Evolutionary conservation across 257 asterid genomes (phyloP), one percentile per base, ranked within the genome.

Genomic region (Gentiana macrophylla): DNA sequence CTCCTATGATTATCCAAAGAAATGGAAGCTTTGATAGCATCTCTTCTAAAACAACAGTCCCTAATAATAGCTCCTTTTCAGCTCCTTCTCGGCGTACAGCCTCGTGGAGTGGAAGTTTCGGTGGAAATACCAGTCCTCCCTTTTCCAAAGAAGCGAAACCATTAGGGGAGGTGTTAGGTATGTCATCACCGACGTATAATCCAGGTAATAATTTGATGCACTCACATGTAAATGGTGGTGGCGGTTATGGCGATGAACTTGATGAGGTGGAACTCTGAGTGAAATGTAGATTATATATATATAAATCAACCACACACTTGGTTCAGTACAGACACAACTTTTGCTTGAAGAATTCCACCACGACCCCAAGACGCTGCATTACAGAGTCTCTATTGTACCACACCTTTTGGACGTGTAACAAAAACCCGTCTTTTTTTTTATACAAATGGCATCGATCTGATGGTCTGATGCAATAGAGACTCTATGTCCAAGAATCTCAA

Each of bases 261-360:
- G 95, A 91, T 3, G 98, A 92, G 72, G 97, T 92, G 46, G 94
- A 92, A 62, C 84, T 92, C 52, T 92, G 86, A 84, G 66, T 46
- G 55, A 62, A 59, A 49, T 50, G 46, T 41, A 5, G 46, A 41
- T 41, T 41, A 10, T 41, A 41, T 41, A 41, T 41, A 41, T 41
- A 41, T 41, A 7, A 41, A 41, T 41, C 9, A 41, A 10, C 46
- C 9, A 10, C 6, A 41, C 8, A 24, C 24, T 24, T 24, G 24
- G 46, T 10, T 41, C 1, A 41, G 9, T 5, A 10, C 10, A 41
- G 8, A 7, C 2, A 41, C n/a, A 10, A 5, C 10, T 10, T 41
- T 41, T 10, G 46, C 10, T 41, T 41, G 46, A 41, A 41, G 46
- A 41, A 41, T 5, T 41, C 46, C 46, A 41, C 24, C 24, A 24